These are phyloP conservation scores for Amauroascus niger DNA, from an alignment of 2,329 filamentous ascomycete genomes.

Conservation along the genomic window DNA sequence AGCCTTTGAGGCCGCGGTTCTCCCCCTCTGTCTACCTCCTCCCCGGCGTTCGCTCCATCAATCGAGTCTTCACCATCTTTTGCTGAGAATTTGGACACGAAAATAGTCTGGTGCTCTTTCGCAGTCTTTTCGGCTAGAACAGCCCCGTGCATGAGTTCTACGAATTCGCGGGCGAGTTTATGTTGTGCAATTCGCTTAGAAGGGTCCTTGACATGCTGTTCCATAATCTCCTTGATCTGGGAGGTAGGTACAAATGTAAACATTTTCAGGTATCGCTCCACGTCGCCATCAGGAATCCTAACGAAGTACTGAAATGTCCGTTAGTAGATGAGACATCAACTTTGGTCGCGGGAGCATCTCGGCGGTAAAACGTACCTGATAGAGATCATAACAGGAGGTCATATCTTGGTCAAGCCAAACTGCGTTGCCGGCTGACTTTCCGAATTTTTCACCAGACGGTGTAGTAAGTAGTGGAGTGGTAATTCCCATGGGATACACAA, in stretches of 20 bases:
- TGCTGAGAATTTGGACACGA: constrained; percentile 29
- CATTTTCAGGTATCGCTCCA: constrained; percentile 72
- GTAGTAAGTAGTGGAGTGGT: constrained; percentile 87
- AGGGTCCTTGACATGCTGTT: constrained; percentile 56
- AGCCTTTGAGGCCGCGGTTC: background rate
- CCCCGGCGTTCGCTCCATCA: background rate
- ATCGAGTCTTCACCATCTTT: background rate
- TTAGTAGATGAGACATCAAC: constrained; percentile 16
- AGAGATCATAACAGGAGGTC: constrained; percentile 76
- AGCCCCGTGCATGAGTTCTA: constrained; percentile 66
- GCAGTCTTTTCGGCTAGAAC: constrained; percentile 55
- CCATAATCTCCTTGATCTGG: constrained; percentile 59
- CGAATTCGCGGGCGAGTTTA: constrained; percentile 68
- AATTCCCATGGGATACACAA: constrained; percentile 61
- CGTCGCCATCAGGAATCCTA: constrained; percentile 66
- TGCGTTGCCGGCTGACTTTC: constrained; percentile 88
- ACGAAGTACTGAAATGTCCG: constrained; percentile 60
- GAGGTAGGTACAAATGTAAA: constrained; percentile 76
- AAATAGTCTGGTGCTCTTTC: constrained; percentile 44
- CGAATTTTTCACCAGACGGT: constrained; percentile 77
- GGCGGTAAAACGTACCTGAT: constrained; percentile 46
- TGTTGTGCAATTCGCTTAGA: constrained; percentile 72
- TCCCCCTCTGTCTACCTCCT: background rate
- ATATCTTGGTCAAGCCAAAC: constrained; percentile 79
- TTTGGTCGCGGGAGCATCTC: too few species aligned